These are phyloP conservation scores for Cucurbita pepo DNA, from an alignment of 306 rosid genomes.

Conservation along the genomic window DNA sequence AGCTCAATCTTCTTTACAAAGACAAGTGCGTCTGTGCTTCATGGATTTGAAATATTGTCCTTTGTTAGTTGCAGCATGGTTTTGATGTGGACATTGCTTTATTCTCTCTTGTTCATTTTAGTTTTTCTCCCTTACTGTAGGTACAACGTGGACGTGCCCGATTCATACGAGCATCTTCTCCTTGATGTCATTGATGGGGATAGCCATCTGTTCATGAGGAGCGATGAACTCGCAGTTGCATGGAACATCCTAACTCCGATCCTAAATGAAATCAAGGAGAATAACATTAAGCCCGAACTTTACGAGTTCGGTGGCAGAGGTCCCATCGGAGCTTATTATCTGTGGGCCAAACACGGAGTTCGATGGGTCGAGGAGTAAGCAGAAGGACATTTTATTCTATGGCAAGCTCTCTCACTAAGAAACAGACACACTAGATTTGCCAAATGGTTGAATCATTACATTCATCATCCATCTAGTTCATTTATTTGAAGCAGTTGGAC, in stretches of 20 bases:
- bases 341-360: slow-evolving; percentile 76
- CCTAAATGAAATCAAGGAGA: slow-evolving; percentile 55
- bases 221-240: slow-evolving; percentile 66
- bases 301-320: slow-evolving; percentile 77
- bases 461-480: not conserved
- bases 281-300: slow-evolving; percentile 52
- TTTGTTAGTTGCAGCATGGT: slow-evolving; percentile 1
- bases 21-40: slow-evolving; percentile 44
- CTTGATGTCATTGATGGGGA: slow-evolving; percentile 75
- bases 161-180: slow-evolving; percentile 81
- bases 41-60: slow-evolving; percentile 2
- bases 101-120: not conserved
- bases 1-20: slow-evolving; percentile 68
- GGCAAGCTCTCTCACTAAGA: not conserved
- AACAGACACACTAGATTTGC: not conserved
- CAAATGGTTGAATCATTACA: not conserved
- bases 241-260: slow-evolving; percentile 70
- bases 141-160: slow-evolving; percentile 74
- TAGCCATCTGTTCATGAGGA: slow-evolving; percentile 75
- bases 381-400: not conserved
- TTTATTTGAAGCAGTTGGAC: not conserved
- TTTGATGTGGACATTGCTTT: not conserved
- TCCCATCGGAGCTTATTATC: slow-evolving; percentile 75
- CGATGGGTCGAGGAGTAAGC: slow-evolving; percentile 62
- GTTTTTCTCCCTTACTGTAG: slow-evolving; percentile 16